phyloP scores from a whole-genome alignment of 2,329 filamentous ascomycete species.

The Colletotrichum camelliae region DNA sequence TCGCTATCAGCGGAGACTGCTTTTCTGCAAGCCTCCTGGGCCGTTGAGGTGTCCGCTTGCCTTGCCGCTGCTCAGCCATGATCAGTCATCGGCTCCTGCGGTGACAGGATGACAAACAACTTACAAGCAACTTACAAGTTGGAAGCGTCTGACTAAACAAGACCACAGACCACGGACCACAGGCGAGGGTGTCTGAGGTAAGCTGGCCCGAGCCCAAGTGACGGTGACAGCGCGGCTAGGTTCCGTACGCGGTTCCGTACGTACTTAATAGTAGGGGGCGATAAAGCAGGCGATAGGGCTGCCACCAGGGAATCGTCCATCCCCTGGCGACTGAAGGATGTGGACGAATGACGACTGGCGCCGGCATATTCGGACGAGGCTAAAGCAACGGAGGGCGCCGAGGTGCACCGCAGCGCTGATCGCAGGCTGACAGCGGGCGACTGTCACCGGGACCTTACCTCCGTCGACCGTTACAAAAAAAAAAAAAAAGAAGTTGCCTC shows the following conservation, averaged over 20 bases:
- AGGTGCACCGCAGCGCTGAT: not conserved
- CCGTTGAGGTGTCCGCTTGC: not conserved
- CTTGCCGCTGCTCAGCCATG: not conserved
- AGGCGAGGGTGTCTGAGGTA: not conserved
- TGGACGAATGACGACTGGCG: not conserved
- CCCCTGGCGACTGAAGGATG: not conserved
- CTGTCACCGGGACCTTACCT: not conserved
- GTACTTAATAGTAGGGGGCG: not conserved
- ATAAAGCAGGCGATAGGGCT: not conserved
- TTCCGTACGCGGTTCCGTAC: not conserved
- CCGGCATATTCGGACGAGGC: slow-evolving; percentile 1
- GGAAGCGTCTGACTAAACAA: not conserved
- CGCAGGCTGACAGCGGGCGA: not conserved
- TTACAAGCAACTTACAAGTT: not conserved
- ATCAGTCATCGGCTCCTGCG: slow-evolving; percentile 1
- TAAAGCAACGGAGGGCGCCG: not conserved
- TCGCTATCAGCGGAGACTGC: slow-evolving; percentile 1
- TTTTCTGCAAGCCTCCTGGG: not conserved
- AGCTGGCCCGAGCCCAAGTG: not conserved
- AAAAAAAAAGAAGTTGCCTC: not conserved
- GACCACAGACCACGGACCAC: not conserved
- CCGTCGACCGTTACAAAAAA: not conserved
- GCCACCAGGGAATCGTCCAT: not conserved
- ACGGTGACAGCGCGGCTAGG: not conserved
- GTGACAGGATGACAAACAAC: not conserved